These are phyloP conservation scores for Rhynchospora breviuscula DNA, from an alignment of 176 grass and related monocot species.

Conservation along the genomic window DNA sequence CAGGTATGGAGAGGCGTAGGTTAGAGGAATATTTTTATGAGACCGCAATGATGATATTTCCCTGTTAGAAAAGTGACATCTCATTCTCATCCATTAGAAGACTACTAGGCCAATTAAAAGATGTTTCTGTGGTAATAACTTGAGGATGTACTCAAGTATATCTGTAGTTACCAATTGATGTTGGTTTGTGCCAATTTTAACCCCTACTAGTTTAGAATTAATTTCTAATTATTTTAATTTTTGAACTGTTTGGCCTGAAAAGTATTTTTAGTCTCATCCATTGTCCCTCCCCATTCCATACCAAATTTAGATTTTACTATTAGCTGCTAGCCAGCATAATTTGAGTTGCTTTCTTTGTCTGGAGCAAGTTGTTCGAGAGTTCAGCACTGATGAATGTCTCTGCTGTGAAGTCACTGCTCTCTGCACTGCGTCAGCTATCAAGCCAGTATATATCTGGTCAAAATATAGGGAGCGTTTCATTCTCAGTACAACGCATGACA, in stretches of 20 bases:
- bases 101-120: neutral
- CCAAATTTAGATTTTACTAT: neutral
- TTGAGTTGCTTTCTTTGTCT: slow-evolving; percentile 31
- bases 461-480: slow-evolving; percentile 69
- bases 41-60: neutral
- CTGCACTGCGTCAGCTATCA: slow-evolving; percentile 87
- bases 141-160: slow-evolving; percentile 4
- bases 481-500: slow-evolving; percentile 88
- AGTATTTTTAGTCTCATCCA: neutral
- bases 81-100: neutral
- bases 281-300: neutral
- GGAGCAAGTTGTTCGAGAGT: slow-evolving; percentile 93
- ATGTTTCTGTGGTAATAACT: neutral
- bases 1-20: slow-evolving; percentile 52
- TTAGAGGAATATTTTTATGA: neutral
- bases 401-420: slow-evolving; percentile 90
- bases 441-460: slow-evolving; percentile 80
- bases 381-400: slow-evolving; percentile 86
- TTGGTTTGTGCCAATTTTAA: neutral
- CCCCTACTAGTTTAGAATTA: neutral
- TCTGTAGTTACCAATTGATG: neutral
- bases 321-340: slow-evolving; percentile 2
- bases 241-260: neutral
- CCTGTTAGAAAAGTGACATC: slow-evolving; percentile 7
- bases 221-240: neutral